A percentile compares a stretch with the other conserved stretches of the same genome.
phyloP scores from a whole-genome alignment of 2,329 filamentous ascomycete species.

The Ceratocystis destructans region DNA sequence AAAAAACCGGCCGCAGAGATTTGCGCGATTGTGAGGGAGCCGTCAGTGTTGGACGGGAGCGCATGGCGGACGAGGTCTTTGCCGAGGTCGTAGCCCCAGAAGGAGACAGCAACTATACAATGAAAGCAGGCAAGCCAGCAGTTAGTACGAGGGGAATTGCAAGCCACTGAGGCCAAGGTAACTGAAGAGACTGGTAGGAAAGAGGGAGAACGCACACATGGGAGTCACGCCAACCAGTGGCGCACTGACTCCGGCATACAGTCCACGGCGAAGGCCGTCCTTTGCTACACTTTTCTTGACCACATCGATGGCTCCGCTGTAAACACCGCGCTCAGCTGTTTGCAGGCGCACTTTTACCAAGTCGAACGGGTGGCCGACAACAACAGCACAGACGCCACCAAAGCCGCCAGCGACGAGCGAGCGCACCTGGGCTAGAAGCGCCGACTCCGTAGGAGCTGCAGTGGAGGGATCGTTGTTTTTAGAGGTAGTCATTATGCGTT shows the following conservation, averaged over 20 bases:
- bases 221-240: conserved; percentile 91
- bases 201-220: conserved; percentile 63
- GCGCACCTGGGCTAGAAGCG: conserved; percentile 45
- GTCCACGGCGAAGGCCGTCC: conserved; percentile 64
- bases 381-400: conserved; percentile 81
- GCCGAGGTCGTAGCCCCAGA: conserved; percentile 89
- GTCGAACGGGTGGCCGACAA: conserved; percentile 94
- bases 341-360: conserved; percentile 95
- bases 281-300: conserved; percentile 76
- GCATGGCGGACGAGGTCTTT: conserved; percentile 68
- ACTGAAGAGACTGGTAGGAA: background rate
- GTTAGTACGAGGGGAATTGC: too few species aligned
- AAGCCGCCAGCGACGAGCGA: conserved; percentile 83
- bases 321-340: conserved; percentile 87
- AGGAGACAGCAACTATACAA: conserved; percentile 48
- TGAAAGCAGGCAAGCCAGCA: background rate
- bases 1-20: conserved; percentile 91
- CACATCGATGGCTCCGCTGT: conserved; percentile 80
- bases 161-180: background rate
- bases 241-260: conserved; percentile 95
- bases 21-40: conserved; percentile 69
- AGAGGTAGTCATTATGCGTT: background rate
- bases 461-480: conserved; percentile 20
- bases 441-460: conserved; percentile 22
- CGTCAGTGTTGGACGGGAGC: conserved; percentile 50